Base-by-base conservation (phyloP, 1,284 basidiomycete genomes). In the Pseudozyma pruni region DNA sequence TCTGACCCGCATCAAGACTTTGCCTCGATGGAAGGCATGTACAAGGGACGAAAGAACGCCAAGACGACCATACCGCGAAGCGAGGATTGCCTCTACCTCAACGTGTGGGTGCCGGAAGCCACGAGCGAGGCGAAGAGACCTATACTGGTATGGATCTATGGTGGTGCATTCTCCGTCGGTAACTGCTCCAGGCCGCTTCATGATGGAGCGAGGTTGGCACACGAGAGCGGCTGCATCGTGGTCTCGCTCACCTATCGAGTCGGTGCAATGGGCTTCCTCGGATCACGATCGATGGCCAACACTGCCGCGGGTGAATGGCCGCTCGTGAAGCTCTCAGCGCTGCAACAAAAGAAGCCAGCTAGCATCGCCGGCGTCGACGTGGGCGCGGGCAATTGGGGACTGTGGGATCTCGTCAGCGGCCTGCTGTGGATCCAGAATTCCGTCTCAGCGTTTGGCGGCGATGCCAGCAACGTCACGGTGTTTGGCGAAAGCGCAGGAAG, bases 391-490 rank as follows among this genome's bases (percentile, higher is more conserved):
- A 89, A 90, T 67, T 87, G 85, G 9, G 89, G 89, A 0, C 86
- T 90, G 71, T 82, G 83, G 31, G 89, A 90, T 79, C 88, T 90
- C 70, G 81, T 86, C 2, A 82, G 85, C 33, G 14, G 88, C 0
- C 81, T 90, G 2, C 67, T 81, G 16, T 91, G 89, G 81, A 74
- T 90, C 3, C 86, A 88, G 58, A 76, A 87, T 11, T 89, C 90
- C 61, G 87, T 90, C 29, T 84, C 83, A 0, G 83, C 83, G 0
- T 90, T 91, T 72, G 89, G 89, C 3, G 90, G 90, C 0, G 88
- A 90, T 77, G 85, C 86, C 16, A 66, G 77, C 35, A 88, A 88
- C 83, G 69, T 81, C 37, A 78, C 75, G 4, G 57, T 63, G 1
- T 79, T 76, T 20, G 79, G 79, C 42, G 72, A 81, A 33, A 69